Conservation (phyloP, 306 rosid genomes). For the Cicer yamashitae region DNA sequence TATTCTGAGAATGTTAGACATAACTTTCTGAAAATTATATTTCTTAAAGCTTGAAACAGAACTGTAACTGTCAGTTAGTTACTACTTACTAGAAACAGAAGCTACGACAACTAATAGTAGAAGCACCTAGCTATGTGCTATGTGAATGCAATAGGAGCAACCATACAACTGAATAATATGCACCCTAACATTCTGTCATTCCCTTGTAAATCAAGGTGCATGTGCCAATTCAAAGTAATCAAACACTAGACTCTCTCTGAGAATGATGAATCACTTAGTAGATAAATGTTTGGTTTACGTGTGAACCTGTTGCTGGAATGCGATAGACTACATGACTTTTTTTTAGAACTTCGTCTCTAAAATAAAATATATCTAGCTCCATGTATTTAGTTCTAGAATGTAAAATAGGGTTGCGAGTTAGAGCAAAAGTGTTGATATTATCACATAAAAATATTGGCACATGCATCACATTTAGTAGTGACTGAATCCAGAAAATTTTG, state of each 20-base stretch:
- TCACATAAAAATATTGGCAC: neutral
- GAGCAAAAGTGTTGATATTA: neutral
- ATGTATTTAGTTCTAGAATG: slow-evolving; percentile 4
- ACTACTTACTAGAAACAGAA: slow-evolving; percentile 3
- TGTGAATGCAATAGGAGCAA: neutral
- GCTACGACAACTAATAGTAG: neutral
- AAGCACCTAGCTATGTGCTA: neutral
- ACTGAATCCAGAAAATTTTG: neutral
- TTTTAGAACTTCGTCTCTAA: neutral
- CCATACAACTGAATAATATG: neutral
- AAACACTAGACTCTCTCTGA: neutral
- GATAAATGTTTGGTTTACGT: neutral
- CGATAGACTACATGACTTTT: neutral
- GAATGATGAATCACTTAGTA: neutral
- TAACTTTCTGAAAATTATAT: neutral
- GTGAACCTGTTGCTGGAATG: neutral
- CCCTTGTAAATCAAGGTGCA: neutral
- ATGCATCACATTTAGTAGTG: neutral
- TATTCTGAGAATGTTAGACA: neutral
- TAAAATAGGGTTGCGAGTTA: neutral
- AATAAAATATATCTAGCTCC: neutral
- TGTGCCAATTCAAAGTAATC: neutral
- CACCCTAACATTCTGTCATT: neutral
- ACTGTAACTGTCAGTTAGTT: neutral
- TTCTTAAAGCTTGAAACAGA: neutral